Conservation (phyloP, 1,284 basidiomycete species). For the Sanghuangporus sanghuang region DNA sequence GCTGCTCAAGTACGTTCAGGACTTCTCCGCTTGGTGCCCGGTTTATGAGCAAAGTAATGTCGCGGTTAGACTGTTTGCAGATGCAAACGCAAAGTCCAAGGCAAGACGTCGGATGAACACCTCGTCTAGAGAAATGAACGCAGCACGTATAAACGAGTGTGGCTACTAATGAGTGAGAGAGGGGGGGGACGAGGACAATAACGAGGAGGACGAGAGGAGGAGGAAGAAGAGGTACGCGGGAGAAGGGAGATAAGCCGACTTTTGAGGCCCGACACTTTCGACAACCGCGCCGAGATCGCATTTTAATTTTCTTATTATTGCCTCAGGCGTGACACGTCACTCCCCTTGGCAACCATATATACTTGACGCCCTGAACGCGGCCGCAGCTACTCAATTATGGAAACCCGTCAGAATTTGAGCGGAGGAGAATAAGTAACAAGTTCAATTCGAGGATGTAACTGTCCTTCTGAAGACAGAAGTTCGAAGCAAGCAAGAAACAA, state of each 20-base stretch:
- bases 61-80: background rate
- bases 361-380: background rate
- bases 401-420: too few species aligned
- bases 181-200: background rate
- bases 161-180: background rate
- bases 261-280: background rate
- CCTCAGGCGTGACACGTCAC: background rate
- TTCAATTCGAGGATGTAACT: too few species aligned
- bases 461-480: too few species aligned
- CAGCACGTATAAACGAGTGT: background rate
- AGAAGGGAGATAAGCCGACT: background rate
- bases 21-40: background rate
- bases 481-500: too few species aligned
- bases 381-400: background rate
- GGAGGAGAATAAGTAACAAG: too few species aligned
- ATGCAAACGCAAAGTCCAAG: background rate
- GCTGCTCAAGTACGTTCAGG: background rate
- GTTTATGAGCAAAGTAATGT: background rate
- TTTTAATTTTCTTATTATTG: background rate
- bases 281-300: background rate
- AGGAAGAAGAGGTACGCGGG: background rate
- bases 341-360: background rate
- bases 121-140: background rate
- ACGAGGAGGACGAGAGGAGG: background rate
- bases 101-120: background rate